Base-by-base conservation (phyloP, 176 grass and related monocot species). In the Poa pratensis region DNA sequence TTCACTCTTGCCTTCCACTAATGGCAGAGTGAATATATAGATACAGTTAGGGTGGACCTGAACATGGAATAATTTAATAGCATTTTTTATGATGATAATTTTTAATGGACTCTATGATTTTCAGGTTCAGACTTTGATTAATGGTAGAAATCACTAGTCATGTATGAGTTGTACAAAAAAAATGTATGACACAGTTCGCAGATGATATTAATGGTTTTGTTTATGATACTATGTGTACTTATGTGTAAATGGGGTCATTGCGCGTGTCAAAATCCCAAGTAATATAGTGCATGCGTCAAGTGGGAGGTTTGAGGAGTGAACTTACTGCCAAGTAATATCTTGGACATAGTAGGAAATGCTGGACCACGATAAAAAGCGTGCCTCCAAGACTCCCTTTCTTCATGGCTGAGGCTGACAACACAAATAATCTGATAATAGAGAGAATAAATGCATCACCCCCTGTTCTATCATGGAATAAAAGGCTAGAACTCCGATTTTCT, bases 271-370 rank as follows among this genome's bases (percentile, higher is more conserved):
- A 23, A 3, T 46, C 18, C 34, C 12, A 17, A 72, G 13, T 48
- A 52, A 53, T 80, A 55, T 15, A 37, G 14, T 40, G 13, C 27
- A 45, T 79, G 26, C 9, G 73, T 5, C 24, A 9, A 69, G 17
- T 68, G 28, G 46, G 24, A 79, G 20, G 27, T 75, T 66, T 55
- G 14, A 66, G 18, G 24, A 63, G 48, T 53, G 45, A 53, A 85
- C 91, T 93, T 91, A 95, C 93, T 77, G 71, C 84, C 85, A 66
- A 98, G 83, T 85, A 98, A 90, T 37, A 95, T 93, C 73, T 89
- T 95, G 57, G 91, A 85, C 83, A 98, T 80, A 60, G 89, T 88
- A 85, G 91, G 91, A 91, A 98, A 98, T 65, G 93, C 93, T 55
- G 93, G 80, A 24, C 93, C 91, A 75, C 83, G 80, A 62, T 93